Conservation (phyloP, 768 basidiomycete species). For the Lentinula raphanica region DNA sequence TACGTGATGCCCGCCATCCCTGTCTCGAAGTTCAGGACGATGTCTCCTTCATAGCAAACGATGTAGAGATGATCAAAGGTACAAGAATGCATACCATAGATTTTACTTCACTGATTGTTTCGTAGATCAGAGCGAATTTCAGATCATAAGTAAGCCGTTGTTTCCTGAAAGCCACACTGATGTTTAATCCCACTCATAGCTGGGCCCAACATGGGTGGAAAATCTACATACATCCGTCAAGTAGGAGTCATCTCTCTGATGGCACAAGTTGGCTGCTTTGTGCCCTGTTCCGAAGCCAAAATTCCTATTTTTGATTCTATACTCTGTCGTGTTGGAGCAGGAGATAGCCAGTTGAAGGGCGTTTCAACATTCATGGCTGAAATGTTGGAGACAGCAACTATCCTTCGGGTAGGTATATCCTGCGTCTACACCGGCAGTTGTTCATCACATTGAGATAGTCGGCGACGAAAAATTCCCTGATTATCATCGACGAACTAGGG, state of each 20-base stretch:
- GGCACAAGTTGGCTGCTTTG: constrained; percentile 94
- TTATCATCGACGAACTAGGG: constrained; percentile 97
- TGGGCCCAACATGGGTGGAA: constrained; percentile 99
- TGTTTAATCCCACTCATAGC: constrained; percentile 37
- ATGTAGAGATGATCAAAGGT: constrained; percentile 92
- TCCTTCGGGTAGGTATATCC: constrained; percentile 60
- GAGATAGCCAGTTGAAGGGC: constrained; percentile 95
- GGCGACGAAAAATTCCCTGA: constrained; percentile 85
- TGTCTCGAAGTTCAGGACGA: constrained; percentile 97
- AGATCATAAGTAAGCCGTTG: constrained; percentile 73
- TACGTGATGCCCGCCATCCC: constrained; percentile 89
- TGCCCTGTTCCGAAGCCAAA: constrained; percentile 82
- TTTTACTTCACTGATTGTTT: neutral
- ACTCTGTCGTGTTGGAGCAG: constrained; percentile 92
- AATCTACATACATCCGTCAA: constrained; percentile 94
- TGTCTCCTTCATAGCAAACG: constrained; percentile 91
- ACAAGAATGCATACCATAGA: constrained; percentile 1
- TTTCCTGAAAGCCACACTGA: neutral
- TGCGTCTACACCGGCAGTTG: neutral
- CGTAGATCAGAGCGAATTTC: constrained; percentile 84
- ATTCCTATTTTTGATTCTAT: constrained; percentile 95
- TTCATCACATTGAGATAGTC: constrained; percentile 42
- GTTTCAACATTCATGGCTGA: constrained; percentile 99
- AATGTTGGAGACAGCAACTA: constrained; percentile 97
- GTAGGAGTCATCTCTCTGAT: constrained; percentile 95